These are phyloP conservation scores for Thuja plicata DNA, from an alignment of 83 land plant species.

Conservation along the genomic window DNA sequence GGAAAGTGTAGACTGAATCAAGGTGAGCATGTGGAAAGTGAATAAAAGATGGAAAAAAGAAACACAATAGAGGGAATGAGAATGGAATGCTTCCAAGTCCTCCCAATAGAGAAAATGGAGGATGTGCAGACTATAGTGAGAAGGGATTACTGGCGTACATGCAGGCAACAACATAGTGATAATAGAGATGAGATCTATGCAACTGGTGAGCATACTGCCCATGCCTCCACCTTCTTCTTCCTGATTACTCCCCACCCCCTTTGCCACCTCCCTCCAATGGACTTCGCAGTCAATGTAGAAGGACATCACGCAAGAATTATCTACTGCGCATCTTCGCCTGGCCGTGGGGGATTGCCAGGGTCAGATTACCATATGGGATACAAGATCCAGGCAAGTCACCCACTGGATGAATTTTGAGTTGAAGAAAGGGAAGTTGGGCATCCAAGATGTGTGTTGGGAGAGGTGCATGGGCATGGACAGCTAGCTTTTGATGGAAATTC, in stretches of 20 bases:
- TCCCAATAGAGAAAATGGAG: constrained; percentile 77
- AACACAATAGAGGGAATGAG: too few species aligned
- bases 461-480: constrained; percentile 30
- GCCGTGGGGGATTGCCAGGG: constrained; percentile 95
- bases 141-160: constrained; percentile 77
- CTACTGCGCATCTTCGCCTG: constrained; percentile 57
- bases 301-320: constrained; percentile 53
- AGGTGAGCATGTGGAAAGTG: background rate
- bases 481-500: constrained; percentile 65
- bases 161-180: constrained; percentile 78
- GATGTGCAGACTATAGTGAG: constrained; percentile 63
- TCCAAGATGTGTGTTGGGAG: constrained; percentile 91
- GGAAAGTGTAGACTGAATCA: too few species aligned
- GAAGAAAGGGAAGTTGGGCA: constrained; percentile 38
- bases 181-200: constrained; percentile 79
- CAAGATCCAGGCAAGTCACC: constrained; percentile 31
- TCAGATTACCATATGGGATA: constrained; percentile 72
- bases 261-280: constrained; percentile 87
- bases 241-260: constrained; percentile 63
- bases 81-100: constrained; percentile 73
- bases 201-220: constrained; percentile 73
- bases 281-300: constrained; percentile 62
- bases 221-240: constrained; percentile 67
- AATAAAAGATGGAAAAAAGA: too few species aligned
- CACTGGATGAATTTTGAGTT: constrained; percentile 32